Evolutionary conservation across 2,329 filamentous ascomycete genomes (phyloP).

Genomic region (Chaetomium strumarium): DNA sequence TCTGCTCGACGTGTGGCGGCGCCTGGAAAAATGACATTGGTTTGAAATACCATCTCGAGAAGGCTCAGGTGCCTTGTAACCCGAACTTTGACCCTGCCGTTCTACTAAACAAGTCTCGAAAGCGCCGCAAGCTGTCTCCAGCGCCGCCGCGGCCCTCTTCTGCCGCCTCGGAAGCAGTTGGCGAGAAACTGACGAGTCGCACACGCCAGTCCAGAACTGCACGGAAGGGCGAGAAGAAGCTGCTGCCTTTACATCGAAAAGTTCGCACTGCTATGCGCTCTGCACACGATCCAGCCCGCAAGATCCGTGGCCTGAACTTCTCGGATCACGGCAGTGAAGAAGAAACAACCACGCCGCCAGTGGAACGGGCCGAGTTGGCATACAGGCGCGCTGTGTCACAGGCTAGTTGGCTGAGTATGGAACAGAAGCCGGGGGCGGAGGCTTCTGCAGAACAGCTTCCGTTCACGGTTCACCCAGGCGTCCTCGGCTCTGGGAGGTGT

Average conservation of each 20-base stretch:
- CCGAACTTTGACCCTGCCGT: slow-evolving; percentile 36
- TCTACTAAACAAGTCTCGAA: slow-evolving; percentile 19
- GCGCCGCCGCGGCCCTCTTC: neutral
- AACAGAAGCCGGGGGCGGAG: neutral
- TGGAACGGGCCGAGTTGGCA: neutral
- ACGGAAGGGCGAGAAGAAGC: slow-evolving; percentile 4
- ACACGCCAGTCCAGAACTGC: neutral
- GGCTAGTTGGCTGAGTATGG: too few species aligned
- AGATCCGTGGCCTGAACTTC: slow-evolving; percentile 8
- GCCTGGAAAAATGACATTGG: slow-evolving; percentile 54
- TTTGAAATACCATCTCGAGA: slow-evolving; percentile 53
- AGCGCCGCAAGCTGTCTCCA: slow-evolving; percentile 13
- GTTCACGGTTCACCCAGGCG: neutral
- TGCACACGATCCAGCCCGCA: neutral
- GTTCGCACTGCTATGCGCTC: slow-evolving; percentile 12
- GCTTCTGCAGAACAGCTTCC: neutral
- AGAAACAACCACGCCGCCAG: neutral
- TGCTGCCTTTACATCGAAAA: neutral
- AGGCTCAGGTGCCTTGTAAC: slow-evolving; percentile 50
- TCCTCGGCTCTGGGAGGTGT: neutral
- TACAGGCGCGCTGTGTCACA: neutral
- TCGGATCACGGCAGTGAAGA: neutral
- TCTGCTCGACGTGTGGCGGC: slow-evolving; percentile 48
- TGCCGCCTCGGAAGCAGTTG: slow-evolving; percentile 4
- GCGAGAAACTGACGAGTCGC: neutral